Base-by-base conservation (phyloP, 2,329 filamentous ascomycete species). In the Xylaria sp. region DNA sequence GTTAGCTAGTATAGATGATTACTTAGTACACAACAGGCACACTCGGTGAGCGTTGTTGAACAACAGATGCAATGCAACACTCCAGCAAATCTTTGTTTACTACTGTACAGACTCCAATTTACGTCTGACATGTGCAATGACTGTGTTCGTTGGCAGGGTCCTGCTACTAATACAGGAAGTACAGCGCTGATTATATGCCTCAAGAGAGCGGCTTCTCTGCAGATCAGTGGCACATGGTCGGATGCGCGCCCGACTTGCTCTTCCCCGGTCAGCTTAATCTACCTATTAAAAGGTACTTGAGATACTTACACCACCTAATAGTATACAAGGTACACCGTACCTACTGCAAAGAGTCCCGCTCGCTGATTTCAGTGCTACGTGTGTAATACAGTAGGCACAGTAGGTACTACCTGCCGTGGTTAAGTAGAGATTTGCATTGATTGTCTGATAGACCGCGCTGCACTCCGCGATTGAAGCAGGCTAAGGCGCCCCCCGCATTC, bases 401-500 rank as follows among this genome's bases (percentile, higher is more conserved):
- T 46, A 46, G 41, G 41, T 46, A 46, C 15, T 18, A 46, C 15
- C 41, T 46, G 18, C 18, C 23, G 23, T 25, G 23, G n/a, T 15
- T 34, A 41, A 7, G n/a, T 48, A 20, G 60, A 54, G 18, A 63
- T 39, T 31, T 28, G 31, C 6, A 31, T 34, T 46, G 3, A 18
- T 39, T 23, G 44, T 13, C 46, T 41, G 52, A 55, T 37, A 44
- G 20, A 41, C 39, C 48, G 48, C n/a, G 56, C 54, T 67, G 39
- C 64, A 62, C 50, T 39, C 57, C 39, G n/a, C 41, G 20, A 55
- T 46, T 12, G 52, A 52, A 34, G 20, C 15, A 57, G 34, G 46
- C 56, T 51, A 41, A 52, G 50, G 20, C 18, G 39, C n/a, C 18
- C 50, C 56, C 64, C 63, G 67, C 64, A 70, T 64, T 64, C 50